Conservation (phyloP, 768 basidiomycete species). For the Chiua virens region DNA sequence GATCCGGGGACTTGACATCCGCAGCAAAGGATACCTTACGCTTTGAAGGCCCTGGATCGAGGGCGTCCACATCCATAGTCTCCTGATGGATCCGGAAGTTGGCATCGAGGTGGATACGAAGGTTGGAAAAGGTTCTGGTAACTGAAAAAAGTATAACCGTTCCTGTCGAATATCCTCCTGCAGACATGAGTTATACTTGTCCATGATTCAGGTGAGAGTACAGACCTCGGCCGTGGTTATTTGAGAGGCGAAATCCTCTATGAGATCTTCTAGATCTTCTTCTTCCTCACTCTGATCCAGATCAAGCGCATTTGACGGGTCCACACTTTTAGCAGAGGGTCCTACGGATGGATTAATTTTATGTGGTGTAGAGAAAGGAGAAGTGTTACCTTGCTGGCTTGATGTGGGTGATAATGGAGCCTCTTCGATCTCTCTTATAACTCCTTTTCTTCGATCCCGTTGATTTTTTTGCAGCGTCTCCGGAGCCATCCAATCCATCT, state of each 20-base stretch:
- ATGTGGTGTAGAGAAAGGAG: background rate
- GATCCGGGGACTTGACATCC: slow-evolving; percentile 51
- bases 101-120: slow-evolving; percentile 48
- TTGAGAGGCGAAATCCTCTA: slow-evolving; percentile 62
- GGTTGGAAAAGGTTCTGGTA: slow-evolving; percentile 80
- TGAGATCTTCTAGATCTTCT: slow-evolving; percentile 75
- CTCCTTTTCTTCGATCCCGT: slow-evolving; percentile 34
- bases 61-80: slow-evolving; percentile 36
- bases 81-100: slow-evolving; percentile 26
- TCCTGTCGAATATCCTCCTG: slow-evolving; percentile 60
- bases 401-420: slow-evolving; percentile 18
- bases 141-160: slow-evolving; percentile 85
- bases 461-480: slow-evolving; percentile 62
- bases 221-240: slow-evolving; percentile 41
- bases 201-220: background rate
- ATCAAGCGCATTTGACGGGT: slow-evolving; percentile 61
- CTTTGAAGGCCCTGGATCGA: slow-evolving; percentile 35
- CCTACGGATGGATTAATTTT: slow-evolving; percentile 5
- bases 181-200: background rate
- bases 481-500: slow-evolving; percentile 90
- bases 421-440: slow-evolving; percentile 49
- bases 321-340: slow-evolving; percentile 33
- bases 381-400: slow-evolving; percentile 36
- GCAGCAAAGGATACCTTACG: slow-evolving; percentile 59
- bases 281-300: slow-evolving; percentile 78